phyloP scores from a whole-genome alignment of 805 yeast species.

The Ogataea corticis region DNA sequence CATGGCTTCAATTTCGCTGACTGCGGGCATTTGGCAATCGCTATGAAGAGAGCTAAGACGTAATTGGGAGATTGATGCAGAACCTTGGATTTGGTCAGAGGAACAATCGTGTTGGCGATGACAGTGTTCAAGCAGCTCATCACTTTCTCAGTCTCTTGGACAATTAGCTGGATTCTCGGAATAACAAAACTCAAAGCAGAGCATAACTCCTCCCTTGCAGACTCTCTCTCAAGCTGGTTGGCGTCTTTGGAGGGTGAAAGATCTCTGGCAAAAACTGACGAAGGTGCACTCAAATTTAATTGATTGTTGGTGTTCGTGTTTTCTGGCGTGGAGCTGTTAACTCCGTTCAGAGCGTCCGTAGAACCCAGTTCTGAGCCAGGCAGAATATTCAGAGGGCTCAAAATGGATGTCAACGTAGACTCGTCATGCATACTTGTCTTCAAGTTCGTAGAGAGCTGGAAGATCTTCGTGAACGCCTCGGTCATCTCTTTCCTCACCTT shows the following conservation, averaged over 20 bases:
- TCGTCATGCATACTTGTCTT: conserved; percentile 24
- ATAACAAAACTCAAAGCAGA: conserved; percentile 41
- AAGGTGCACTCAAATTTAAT: conserved; percentile 1
- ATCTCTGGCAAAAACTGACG: conserved; percentile 8
- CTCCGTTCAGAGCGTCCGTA: conserved; percentile 4
- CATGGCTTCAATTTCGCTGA: conserved; percentile 51
- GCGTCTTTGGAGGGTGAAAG: conserved; percentile 15
- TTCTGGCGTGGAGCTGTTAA: background rate
- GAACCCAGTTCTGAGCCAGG: conserved; percentile 20
- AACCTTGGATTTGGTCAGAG: conserved; percentile 49
- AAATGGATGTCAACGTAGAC: conserved; percentile 15
- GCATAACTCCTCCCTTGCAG: conserved; percentile 45
- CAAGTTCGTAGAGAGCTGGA: conserved; percentile 25
- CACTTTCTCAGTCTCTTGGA: conserved; percentile 64
- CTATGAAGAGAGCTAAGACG: conserved; percentile 46
- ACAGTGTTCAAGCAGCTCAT: conserved; percentile 50
- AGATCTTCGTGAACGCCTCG: conserved; percentile 29
- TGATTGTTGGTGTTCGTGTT: too few species aligned
- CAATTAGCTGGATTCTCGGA: conserved; percentile 41
- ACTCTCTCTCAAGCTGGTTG: conserved; percentile 17
- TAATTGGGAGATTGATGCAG: conserved; percentile 39
- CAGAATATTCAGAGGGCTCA: conserved; percentile 27
- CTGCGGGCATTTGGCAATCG: conserved; percentile 35
- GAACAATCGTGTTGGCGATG: conserved; percentile 51
- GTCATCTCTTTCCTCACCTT: conserved; percentile 54